Conservation (phyloP, 352 stramenopile genomes). For the Phytophthora crassamura region DNA sequence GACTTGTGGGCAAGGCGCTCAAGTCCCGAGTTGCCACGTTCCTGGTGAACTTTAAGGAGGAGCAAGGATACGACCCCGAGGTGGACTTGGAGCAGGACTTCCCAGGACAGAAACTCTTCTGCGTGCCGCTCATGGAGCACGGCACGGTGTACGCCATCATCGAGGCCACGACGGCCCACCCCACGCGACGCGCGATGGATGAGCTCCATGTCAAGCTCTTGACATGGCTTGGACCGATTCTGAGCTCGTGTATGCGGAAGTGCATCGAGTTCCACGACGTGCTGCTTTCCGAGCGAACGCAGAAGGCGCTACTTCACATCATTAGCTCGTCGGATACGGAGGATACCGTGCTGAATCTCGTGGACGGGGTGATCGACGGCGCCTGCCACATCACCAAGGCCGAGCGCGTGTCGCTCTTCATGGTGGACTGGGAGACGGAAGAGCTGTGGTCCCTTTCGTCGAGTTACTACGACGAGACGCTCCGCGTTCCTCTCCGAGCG, state of each 20-base stretch:
- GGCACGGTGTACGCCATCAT: slow-evolving; percentile 83
- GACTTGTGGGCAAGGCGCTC: slow-evolving; percentile 60
- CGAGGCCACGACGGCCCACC: slow-evolving; percentile 60
- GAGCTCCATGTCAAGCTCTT: slow-evolving; percentile 77
- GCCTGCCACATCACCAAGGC: slow-evolving; percentile 85
- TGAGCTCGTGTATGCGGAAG: slow-evolving; percentile 86
- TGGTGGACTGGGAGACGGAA: slow-evolving; percentile 86
- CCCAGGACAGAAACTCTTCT: slow-evolving; percentile 69
- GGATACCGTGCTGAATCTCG: slow-evolving; percentile 85
- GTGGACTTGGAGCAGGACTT: slow-evolving; percentile 74
- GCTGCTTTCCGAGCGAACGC: slow-evolving; percentile 80
- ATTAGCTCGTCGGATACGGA: slow-evolving; percentile 86
- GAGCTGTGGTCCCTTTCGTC: slow-evolving; percentile 85
- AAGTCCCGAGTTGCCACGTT: slow-evolving; percentile 42
- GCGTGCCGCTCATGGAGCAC: slow-evolving; percentile 75
- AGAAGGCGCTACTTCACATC: slow-evolving; percentile 87
- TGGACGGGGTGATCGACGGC: slow-evolving; percentile 84
- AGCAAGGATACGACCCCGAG: slow-evolving; percentile 61
- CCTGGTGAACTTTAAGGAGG: slow-evolving; percentile 52
- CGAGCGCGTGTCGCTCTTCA: slow-evolving; percentile 79
- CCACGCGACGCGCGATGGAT: slow-evolving; percentile 52
- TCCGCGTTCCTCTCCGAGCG: slow-evolving; percentile 63
- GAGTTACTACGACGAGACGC: slow-evolving; percentile 73
- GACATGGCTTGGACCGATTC: slow-evolving; percentile 81
- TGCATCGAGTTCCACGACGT: slow-evolving; percentile 89